A percentile compares a stretch with the other conserved stretches of the same genome.
phyloP scores from a whole-genome alignment of 768 basidiomycete genomes.

The Gloeopeniophorella convolvens region DNA sequence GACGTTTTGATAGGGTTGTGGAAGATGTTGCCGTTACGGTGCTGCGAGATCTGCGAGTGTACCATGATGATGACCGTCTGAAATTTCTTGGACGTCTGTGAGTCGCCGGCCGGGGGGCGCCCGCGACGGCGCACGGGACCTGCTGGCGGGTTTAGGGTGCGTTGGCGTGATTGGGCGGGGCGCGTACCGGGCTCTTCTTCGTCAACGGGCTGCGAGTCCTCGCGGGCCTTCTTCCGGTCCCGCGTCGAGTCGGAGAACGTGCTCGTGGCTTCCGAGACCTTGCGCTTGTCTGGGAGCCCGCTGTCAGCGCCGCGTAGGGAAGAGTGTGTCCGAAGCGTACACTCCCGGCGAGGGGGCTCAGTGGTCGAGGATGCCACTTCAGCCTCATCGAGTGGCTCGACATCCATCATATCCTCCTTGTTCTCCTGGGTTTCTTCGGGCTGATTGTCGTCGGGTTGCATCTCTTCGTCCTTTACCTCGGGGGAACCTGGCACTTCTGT shows the following conservation, averaged over 20 bases:
- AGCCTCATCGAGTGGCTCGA: slow-evolving; percentile 3
- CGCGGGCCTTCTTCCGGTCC: slow-evolving; percentile 54
- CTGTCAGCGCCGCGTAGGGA: background rate
- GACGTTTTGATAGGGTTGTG: slow-evolving; percentile 82
- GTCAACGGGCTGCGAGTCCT: slow-evolving; percentile 60
- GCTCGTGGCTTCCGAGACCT: slow-evolving; percentile 48
- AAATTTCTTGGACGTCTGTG: slow-evolving; percentile 55
- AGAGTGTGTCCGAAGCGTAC: slow-evolving; percentile 7
- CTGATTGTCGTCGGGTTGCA: background rate
- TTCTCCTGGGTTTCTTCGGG: background rate
- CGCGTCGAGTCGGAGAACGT: slow-evolving; percentile 36
- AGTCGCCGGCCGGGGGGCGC: slow-evolving; percentile 21
- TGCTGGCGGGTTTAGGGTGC: background rate
- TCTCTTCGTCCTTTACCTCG: slow-evolving; percentile 1
- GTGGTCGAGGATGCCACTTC: slow-evolving; percentile 1
- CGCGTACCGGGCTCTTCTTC: slow-evolving; percentile 48
- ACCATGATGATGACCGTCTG: slow-evolving; percentile 78
- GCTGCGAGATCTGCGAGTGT: slow-evolving; percentile 75
- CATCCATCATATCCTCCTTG: slow-evolving; percentile 1
- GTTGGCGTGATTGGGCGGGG: background rate
- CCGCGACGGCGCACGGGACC: slow-evolving; percentile 22
- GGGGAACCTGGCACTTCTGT: background rate
- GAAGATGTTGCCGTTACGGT: slow-evolving; percentile 86
- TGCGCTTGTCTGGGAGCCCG: slow-evolving; percentile 51
- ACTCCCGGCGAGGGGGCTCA: slow-evolving; percentile 14